Evolutionary conservation across 2,329 filamentous ascomycete species (phyloP), one percentile per base, ranked within the genome.

Genomic region (Xylaria sp.): DNA sequence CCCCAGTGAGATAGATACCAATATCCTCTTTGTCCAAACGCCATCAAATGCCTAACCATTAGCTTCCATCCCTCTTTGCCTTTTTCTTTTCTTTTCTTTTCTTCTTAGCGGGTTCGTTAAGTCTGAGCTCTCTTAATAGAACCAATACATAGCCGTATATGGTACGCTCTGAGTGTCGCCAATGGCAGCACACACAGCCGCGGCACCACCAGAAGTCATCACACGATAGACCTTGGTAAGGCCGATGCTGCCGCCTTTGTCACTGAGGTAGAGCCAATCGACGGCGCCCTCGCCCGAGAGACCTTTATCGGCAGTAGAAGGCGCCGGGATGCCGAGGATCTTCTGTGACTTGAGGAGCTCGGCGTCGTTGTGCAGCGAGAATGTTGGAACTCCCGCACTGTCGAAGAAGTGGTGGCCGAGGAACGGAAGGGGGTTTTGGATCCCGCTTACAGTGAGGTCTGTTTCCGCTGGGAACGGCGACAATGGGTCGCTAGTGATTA

Each of bases 371-470:
- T 54, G 45, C 42, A 92, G 81, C 65, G 86, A 82, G 75, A 92
- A 93, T 13, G 83, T 87, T 1, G 91, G 90, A 0, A 81, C 78
- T 68, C 83, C 79, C 50, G 74, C 69, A 53, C 69, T 67, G 77
- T 85, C 85, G 82, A 93, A 93, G 84, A 83, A 91, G 82, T 93
- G 91, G 72, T 87, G 84, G 33, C 90, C 91, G 15, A 89, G 75
- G 72, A 84, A 83, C 55, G 79, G 77, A 5, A 85, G 65, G 1
- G 74, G 69, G 11, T 51, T 45, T 5, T 73, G 61, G 39, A 80
- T 47, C 59, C 75, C 75, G 5, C 76, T 65, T 38, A 83, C 73
- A 10, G 73, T 67, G 60, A 88, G 76, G 59, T 79, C 71, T 2
- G 80, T 77, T 2, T 85, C 83, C n/a, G 80, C 71, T 6, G 80